Evolutionary conservation across 2,329 filamentous ascomycete species (phyloP).

Genomic region (Fusarium abutilonis): DNA sequence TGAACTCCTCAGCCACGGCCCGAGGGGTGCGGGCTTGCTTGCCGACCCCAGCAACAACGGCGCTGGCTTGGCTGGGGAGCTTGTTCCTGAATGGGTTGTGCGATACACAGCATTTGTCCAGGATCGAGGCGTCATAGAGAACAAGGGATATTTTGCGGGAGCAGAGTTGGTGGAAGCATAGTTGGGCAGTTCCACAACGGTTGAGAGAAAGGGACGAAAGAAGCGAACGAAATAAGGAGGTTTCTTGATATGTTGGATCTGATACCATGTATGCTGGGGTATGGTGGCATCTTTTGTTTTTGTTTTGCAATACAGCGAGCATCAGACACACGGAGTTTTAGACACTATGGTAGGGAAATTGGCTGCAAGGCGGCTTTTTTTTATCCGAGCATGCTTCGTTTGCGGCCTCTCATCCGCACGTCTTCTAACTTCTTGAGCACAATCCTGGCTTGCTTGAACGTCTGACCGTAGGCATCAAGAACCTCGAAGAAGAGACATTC

Average conservation of each 20-base stretch:
- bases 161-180: constrained; percentile 70
- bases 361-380: constrained; percentile 39
- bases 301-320: constrained; percentile 47
- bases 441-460: constrained; percentile 77
- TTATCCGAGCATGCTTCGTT: constrained; percentile 95
- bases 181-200: constrained; percentile 3
- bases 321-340: constrained; percentile 48
- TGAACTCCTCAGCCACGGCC: constrained; percentile 79
- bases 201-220: constrained; percentile 2
- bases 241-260: constrained; percentile 24
- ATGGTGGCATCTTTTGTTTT: constrained; percentile 38
- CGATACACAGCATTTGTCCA: constrained; percentile 97
- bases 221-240: constrained; percentile 5
- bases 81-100: constrained; percentile 91
- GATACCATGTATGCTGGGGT: constrained; percentile 26
- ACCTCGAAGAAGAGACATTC: constrained; percentile 80
- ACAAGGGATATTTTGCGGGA: constrained; percentile 95
- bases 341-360: constrained; percentile 42
- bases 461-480: constrained; percentile 76
- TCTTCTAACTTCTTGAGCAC: constrained; percentile 88
- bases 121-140: constrained; percentile 94
- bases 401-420: constrained; percentile 91
- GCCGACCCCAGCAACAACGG: constrained; percentile 64
- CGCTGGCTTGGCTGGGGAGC: constrained; percentile 75
- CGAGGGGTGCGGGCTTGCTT: constrained; percentile 79